Conservation (phyloP, 2,329 filamentous ascomycete species). For the Colletotrichum australisinense region DNA sequence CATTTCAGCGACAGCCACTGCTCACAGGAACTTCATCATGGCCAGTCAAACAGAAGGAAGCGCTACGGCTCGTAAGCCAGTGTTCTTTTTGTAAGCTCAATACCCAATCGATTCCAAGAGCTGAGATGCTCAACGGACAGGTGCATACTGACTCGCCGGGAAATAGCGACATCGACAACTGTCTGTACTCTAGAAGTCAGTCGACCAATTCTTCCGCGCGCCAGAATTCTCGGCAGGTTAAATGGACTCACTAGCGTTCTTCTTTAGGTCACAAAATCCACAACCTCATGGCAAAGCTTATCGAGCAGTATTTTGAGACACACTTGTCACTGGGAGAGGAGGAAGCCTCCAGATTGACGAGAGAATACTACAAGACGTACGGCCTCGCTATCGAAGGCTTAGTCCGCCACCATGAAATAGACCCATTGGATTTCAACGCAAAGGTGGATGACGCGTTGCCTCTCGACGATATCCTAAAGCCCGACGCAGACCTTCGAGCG, state of each 20-base stretch:
- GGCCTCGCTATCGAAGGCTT: conserved; percentile 96
- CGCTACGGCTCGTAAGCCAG: conserved; percentile 47
- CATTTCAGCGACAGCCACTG: background rate
- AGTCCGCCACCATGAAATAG: conserved; percentile 92
- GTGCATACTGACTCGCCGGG: conserved; percentile 20
- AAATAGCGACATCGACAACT: conserved; percentile 98
- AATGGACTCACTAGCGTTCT: background rate
- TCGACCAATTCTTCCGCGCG: conserved; percentile 43
- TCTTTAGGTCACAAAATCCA: conserved; percentile 78
- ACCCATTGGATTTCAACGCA: conserved; percentile 92
- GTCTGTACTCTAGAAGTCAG: conserved; percentile 87
- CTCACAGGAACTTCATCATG: background rate
- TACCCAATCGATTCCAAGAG: background rate
- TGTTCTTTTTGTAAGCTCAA: conserved; percentile 55
- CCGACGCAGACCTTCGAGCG: conserved; percentile 78
- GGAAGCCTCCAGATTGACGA: conserved; percentile 85
- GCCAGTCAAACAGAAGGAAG: conserved; percentile 37
- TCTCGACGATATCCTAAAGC: conserved; percentile 86
- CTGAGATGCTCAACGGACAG: background rate
- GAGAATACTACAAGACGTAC: conserved; percentile 94
- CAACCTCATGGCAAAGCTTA: conserved; percentile 87
- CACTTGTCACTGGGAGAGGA: conserved; percentile 81
- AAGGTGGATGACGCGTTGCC: conserved; percentile 96
- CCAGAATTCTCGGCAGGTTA: fast-evolving
- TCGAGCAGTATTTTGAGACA: conserved; percentile 70